Base-by-base conservation (phyloP, 345 rosid species). In the Draba incana region DNA sequence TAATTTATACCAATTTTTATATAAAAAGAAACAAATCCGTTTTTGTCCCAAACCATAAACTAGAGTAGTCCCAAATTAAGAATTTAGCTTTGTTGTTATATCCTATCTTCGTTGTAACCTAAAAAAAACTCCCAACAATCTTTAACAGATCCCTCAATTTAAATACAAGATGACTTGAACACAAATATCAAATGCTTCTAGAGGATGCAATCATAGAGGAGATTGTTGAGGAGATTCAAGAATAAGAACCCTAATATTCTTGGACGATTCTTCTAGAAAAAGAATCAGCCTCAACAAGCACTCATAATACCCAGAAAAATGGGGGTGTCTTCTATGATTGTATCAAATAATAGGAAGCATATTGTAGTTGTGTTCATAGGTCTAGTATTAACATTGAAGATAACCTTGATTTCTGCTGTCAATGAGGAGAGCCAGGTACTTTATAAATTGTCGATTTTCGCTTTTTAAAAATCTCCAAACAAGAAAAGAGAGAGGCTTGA, bases 261-360 rank as follows among this genome's bases (percentile, higher is more conserved):
- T 66, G 63, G 10, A 60, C 35, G 50, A 59, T 67, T 74, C 68
- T 74, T 67, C 20, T 74, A 14, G 25, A 48, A 50, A 8, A 66
- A 59, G 62, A 66, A 74, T 74, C 72, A 66, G 25, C 67, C 57
- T 67, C 57, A 74, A 45, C 62, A 59, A 51, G 7, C 23, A 14
- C 72, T 52, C 56, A 4, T 25, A 25, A 58, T 39, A 48, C 64
- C 52, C 46, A 56, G 3, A 47, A 46, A 30, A 6, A 60, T 60
- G 78, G 63, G 10, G 62, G 59, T 66, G 57, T 74, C 72, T 59
- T 74, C 68, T 74, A 43, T 66, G 72, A 60, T 61, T 66, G 68
- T 44, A 25, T 52, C 62, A 15, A 44, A 35, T 51, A 43, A 47
- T 56, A 39, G 54, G 57, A 71, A 67, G 63, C 73, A 67, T 67